Evolutionary conservation across 805 yeast species (phyloP).

Genomic region (Suhomyces sp.): DNA sequence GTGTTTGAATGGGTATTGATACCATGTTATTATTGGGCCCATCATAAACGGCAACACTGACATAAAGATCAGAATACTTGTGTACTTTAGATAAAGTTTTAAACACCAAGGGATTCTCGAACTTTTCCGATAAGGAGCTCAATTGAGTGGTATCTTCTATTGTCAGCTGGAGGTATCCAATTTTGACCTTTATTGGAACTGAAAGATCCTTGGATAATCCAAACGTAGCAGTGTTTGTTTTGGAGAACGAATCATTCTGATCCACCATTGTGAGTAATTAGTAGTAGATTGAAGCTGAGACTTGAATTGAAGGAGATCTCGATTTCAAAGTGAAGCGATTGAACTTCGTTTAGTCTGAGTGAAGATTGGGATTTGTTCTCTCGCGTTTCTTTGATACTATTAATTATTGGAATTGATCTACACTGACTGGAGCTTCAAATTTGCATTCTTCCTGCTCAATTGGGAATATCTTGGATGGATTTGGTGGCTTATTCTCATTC

Average conservation of each 20-base stretch:
- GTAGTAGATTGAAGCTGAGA: too few species aligned
- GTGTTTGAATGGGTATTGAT: slow-evolving; percentile 35
- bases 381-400: too few species aligned
- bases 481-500: too few species aligned
- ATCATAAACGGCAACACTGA: slow-evolving; percentile 31
- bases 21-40: slow-evolving; percentile 28
- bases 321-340: too few species aligned
- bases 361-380: too few species aligned
- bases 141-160: slow-evolving; percentile 11
- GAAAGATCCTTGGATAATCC: slow-evolving; percentile 40
- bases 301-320: too few species aligned
- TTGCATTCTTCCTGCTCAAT: too few species aligned
- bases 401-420: too few species aligned
- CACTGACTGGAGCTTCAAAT: too few species aligned
- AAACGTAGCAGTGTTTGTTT: slow-evolving; percentile 30
- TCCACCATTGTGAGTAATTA: too few species aligned
- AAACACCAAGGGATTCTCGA: slow-evolving; percentile 34
- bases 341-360: too few species aligned
- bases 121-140: slow-evolving; percentile 32
- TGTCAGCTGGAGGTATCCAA: slow-evolving; percentile 30
- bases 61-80: slow-evolving; percentile 36
- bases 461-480: too few species aligned
- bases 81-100: slow-evolving; percentile 31
- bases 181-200: slow-evolving; percentile 32
- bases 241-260: slow-evolving; percentile 4